phyloP scores from a whole-genome alignment of 768 basidiomycete species.

The Tulasnella sp. region DNA sequence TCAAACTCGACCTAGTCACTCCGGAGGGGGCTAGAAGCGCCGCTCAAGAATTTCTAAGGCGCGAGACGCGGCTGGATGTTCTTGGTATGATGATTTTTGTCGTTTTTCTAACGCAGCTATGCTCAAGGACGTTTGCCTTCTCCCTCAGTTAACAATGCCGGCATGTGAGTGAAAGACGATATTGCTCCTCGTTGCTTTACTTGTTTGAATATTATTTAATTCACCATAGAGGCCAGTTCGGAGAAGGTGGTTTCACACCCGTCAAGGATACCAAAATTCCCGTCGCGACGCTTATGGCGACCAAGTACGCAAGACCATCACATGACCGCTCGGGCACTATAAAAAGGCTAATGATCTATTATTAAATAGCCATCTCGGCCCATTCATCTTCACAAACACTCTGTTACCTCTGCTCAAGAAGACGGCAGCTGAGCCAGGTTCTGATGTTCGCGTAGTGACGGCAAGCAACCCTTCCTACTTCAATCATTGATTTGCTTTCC shows the following conservation, averaged over 20 bases:
- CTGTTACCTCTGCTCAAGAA: slow-evolving; percentile 42
- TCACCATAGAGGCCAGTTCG: not conserved
- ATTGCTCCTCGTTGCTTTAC: slow-evolving; percentile 33
- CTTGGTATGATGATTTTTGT: slow-evolving; percentile 31
- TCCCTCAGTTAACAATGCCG: not conserved
- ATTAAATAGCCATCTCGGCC: slow-evolving; percentile 38
- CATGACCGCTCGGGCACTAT: slow-evolving; percentile 3
- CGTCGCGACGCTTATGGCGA: not conserved
- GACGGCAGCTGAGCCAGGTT: slow-evolving; percentile 37
- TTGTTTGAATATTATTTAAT: not conserved
- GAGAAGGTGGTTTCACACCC: not conserved
- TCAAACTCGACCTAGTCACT: slow-evolving; percentile 43
- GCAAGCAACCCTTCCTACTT: slow-evolving; percentile 28
- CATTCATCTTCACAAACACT: slow-evolving; percentile 43
- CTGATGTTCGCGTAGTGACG: slow-evolving; percentile 55
- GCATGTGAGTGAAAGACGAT: slow-evolving; percentile 28
- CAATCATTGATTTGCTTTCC: not conserved
- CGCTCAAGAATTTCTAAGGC: slow-evolving; percentile 40
- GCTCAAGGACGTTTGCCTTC: no score
- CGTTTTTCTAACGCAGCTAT: no score
- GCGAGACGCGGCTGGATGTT: slow-evolving; percentile 45
- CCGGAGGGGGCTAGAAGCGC: slow-evolving; percentile 38
- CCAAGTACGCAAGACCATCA: not conserved
- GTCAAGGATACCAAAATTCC: not conserved
- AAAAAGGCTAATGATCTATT: not conserved